These are phyloP conservation scores for Cymodocea nodosa DNA, from an alignment of 116 monocot genomes.

Conservation along the genomic window DNA sequence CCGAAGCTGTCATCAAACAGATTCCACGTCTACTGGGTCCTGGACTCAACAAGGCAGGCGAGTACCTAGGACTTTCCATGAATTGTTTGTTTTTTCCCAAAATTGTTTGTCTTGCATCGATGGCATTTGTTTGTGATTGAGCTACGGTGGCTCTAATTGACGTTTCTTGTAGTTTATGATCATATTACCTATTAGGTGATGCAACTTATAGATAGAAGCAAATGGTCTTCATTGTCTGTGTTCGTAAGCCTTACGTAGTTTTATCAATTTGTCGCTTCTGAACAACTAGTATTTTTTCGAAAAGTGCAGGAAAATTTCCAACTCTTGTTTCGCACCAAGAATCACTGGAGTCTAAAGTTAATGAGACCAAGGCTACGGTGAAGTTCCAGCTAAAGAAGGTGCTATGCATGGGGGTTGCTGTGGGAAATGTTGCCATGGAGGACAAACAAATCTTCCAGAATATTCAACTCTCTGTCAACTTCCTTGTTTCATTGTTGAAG, in stretches of 20 bases:
- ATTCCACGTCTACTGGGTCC: conserved; percentile 82
- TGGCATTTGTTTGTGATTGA: too few relatives aligned
- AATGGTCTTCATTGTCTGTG: too few relatives aligned
- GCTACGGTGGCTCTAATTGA: too few relatives aligned
- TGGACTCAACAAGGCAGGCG: conserved; percentile 86
- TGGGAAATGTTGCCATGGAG: conserved; percentile 61
- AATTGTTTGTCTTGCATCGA: not conserved
- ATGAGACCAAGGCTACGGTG: conserved; percentile 60
- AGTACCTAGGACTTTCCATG: not conserved
- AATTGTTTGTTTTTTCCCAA: not conserved
- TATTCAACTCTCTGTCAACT: conserved; percentile 63
- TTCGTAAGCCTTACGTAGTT: too few relatives aligned
- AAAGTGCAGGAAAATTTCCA: conserved; percentile 55
- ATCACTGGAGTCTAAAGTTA: conserved; percentile 52
- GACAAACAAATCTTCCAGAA: conserved; percentile 75
- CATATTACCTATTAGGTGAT: too few relatives aligned
- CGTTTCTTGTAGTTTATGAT: too few relatives aligned
- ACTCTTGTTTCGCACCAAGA: conserved; percentile 68
- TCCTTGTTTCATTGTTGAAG: conserved; percentile 61
- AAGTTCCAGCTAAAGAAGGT: conserved; percentile 80
- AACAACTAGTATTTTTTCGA: too few relatives aligned
- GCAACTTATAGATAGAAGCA: too few relatives aligned
- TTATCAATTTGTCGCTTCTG: too few relatives aligned
- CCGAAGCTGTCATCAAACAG: conserved; percentile 81
- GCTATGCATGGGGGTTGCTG: conserved; percentile 79